Evolutionary conservation across 78 protist species (phyloP).

Genomic region (Dictyostelium firmibasis): DNA sequence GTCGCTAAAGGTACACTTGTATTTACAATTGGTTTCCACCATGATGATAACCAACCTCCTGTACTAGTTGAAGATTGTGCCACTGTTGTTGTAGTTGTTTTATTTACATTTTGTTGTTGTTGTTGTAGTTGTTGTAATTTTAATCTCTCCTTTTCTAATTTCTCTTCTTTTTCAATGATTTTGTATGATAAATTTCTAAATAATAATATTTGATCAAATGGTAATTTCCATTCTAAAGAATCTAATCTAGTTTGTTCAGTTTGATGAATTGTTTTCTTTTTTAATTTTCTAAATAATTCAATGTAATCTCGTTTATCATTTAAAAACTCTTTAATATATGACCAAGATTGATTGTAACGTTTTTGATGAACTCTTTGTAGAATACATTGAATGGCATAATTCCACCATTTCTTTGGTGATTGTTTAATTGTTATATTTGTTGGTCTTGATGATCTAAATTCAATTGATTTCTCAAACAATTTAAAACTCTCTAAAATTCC

Average conservation of each 20-base stretch:
- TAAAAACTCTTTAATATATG: conserved; percentile 29
- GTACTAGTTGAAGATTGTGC: background rate
- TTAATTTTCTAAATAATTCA: conserved; percentile 10
- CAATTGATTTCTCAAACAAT: conserved; percentile 32
- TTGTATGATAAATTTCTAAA: conserved; percentile 39
- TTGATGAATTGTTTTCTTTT: conserved; percentile 24
- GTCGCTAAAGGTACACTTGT: background rate
- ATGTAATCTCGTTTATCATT: conserved; percentile 51
- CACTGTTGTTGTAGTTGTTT: background rate
- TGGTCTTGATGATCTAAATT: conserved; percentile 33
- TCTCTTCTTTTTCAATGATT: conserved; percentile 54
- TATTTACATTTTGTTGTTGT: background rate
- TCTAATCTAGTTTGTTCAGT: conserved; percentile 42
- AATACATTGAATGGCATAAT: conserved; percentile 8
- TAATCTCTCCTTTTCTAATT: conserved; percentile 1
- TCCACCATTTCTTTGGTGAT: conserved; percentile 37
- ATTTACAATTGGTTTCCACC: conserved; percentile 33
- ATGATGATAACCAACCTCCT: conserved; percentile 65
- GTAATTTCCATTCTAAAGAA: conserved; percentile 63
- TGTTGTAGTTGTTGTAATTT: background rate
- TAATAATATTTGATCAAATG: conserved; percentile 19
- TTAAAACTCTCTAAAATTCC: conserved; percentile 38
- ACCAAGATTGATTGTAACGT: conserved; percentile 25
- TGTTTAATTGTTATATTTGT: background rate
- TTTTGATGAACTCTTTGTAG: background rate